These are phyloP conservation scores for Parastagonospora avenae DNA, from an alignment of 2,329 filamentous ascomycete genomes.

Conservation along the genomic window DNA sequence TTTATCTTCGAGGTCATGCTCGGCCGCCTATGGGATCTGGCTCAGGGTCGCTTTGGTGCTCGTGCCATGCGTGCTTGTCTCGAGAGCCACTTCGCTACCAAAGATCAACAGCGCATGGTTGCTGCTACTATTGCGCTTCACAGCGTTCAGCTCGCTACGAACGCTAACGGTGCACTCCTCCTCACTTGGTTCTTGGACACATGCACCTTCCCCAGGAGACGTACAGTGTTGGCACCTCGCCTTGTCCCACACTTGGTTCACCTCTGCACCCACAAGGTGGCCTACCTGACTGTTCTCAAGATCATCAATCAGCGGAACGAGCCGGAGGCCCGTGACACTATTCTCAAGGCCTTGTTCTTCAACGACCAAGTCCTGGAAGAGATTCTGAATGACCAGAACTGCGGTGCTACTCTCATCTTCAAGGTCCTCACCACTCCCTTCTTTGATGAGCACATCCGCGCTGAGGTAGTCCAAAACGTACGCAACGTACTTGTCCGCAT, in stretches of 20 bases:
- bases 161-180: conserved; percentile 90
- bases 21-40: conserved; percentile 88
- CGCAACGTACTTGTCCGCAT: conserved; percentile 85
- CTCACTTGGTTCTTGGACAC: conserved; percentile 98
- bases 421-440: conserved; percentile 98
- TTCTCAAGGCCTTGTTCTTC: conserved; percentile 91
- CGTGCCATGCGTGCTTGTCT: conserved; percentile 95
- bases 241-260: conserved; percentile 93
- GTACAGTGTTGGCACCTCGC: conserved; percentile 88
- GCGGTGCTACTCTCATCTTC: conserved; percentile 94
- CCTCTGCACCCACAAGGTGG: conserved; percentile 97
- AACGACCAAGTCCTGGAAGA: conserved; percentile 87
- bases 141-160: conserved; percentile 94
- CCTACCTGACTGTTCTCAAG: conserved; percentile 94
- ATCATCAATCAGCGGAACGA: conserved; percentile 98
- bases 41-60: conserved; percentile 91
- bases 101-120: conserved; percentile 93
- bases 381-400: conserved; percentile 88
- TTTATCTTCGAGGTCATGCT: conserved; percentile 99
- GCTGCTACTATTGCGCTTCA: conserved; percentile 94
- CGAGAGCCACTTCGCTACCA: conserved; percentile 92
- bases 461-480: conserved; percentile 89
- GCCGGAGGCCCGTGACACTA: conserved; percentile 85
- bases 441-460: conserved; percentile 88
- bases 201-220: conserved; percentile 90